Evolutionary conservation across 345 rosid species (phyloP).

Genomic region (Adansonia digitata): DNA sequence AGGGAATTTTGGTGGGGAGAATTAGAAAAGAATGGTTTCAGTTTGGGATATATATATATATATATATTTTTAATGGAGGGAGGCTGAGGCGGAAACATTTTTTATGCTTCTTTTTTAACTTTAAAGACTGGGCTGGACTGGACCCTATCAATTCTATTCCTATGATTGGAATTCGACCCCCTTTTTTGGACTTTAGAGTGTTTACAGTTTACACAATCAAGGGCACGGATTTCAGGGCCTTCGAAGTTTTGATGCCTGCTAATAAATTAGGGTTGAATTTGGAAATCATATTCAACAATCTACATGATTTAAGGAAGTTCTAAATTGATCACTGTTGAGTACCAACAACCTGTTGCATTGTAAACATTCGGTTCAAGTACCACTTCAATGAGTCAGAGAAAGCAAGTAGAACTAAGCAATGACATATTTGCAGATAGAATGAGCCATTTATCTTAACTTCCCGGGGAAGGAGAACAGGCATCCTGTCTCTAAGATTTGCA

Average conservation of each 20-base stretch:
- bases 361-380: neutral
- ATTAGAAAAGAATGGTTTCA: neutral
- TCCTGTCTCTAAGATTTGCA: neutral
- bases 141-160: neutral
- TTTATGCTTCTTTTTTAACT: neutral
- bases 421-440: neutral
- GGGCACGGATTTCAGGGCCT: neutral
- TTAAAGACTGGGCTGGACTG: neutral
- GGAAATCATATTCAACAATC: neutral
- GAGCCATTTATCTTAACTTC: neutral
- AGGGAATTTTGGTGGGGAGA: slow-evolving; percentile 14
- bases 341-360: neutral
- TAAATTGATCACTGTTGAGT: neutral
- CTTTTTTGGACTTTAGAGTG: neutral
- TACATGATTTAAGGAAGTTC: neutral
- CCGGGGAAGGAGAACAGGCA: neutral
- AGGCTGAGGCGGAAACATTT: neutral
- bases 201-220: neutral
- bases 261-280: neutral
- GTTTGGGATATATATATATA: too few relatives aligned
- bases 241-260: neutral
- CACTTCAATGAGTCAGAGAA: neutral
- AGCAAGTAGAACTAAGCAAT: neutral
- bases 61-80: slow-evolving; percentile 2
- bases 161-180: neutral